A percentile compares a stretch with the other conserved stretches of the same genome.
These are phyloP conservation scores for Myxozyma mucilagina DNA, from an alignment of 805 yeast genomes.

Conservation along the genomic window DNA sequence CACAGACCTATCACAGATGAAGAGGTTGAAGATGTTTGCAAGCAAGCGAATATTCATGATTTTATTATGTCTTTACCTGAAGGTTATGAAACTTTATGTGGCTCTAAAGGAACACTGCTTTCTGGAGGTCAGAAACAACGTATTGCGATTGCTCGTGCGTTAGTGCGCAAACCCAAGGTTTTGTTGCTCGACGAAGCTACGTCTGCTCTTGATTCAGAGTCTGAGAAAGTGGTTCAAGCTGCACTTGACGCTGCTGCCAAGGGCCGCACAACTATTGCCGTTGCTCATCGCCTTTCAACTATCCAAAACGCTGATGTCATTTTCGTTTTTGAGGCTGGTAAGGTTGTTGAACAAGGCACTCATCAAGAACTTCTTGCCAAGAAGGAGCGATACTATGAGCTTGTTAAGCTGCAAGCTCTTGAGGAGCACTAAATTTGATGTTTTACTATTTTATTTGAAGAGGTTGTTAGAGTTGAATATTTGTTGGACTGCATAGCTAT, in stretches of 20 bases:
- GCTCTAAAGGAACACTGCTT: slow-evolving; percentile 51
- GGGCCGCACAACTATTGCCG: slow-evolving; percentile 68
- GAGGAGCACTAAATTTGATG: slow-evolving; percentile 37
- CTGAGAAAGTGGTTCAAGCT: slow-evolving; percentile 65
- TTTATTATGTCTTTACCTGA: slow-evolving; percentile 56
- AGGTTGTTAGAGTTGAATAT: neutral
- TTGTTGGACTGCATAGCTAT: neutral
- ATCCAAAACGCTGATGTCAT: slow-evolving; percentile 56
- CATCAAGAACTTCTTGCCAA: slow-evolving; percentile 44
- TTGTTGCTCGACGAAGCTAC: slow-evolving; percentile 60
- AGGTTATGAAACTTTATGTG: slow-evolving; percentile 52
- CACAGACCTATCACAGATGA: slow-evolving; percentile 41
- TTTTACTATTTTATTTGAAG: neutral
- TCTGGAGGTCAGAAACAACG: slow-evolving; percentile 70
- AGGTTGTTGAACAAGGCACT: slow-evolving; percentile 53
- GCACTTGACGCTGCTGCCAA: slow-evolving; percentile 61
- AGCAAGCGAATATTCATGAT: slow-evolving; percentile 54
- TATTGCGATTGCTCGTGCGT: slow-evolving; percentile 63
- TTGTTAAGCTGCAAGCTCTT: slow-evolving; percentile 47
- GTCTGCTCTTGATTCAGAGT: slow-evolving; percentile 55
- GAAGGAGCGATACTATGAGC: slow-evolving; percentile 43
- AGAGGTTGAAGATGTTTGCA: slow-evolving; percentile 46
- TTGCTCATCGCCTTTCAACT: slow-evolving; percentile 71
- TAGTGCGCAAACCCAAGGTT: slow-evolving; percentile 58
- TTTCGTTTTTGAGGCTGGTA: slow-evolving; percentile 55